Evolutionary conservation across 2,329 filamentous ascomycete genomes (phyloP), one percentile per base, ranked within the genome.

Genomic region (Ophiosphaerella narmari): DNA sequence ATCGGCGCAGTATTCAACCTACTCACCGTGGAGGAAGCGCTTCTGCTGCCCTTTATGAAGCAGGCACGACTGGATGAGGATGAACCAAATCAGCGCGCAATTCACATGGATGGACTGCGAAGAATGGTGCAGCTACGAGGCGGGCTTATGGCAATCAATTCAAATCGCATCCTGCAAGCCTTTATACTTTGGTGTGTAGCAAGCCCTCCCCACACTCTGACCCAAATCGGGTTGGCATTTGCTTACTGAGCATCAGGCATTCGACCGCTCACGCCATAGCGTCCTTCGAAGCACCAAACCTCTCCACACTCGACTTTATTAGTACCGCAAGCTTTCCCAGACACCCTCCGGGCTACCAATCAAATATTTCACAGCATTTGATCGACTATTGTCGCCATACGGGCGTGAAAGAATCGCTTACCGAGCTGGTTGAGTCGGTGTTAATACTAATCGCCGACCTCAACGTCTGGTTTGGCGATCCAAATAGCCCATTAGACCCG

Each of bases 181-280:
- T 73, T 74, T 65, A 73, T 74, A 63, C 67, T 74, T 56, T 74
- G 71, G 71, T 74, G 60, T 37, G 70, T 71, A 52, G 42, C 45
- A 45, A 39, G 36, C 31, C 33, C 31, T 51, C 48, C 50, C 40
- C 36, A 49, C 39, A 33, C 33, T 18, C 49, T 40, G 39, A 32
- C 60, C 61, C 45, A 52, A 61, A 62, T 26, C 38, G 59, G 62
- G 46, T 58, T 69, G 62, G 60, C 59, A 67, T 52, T 36, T 63
- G 68, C 70, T 73, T 66, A 73, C 68, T 70, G 65, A 71, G 65
- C 63, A 66, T 63, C 62, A 74, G 71, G 71, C 70, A 73, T 65
- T 66, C 67, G 43, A 73, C 71, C 18, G 69, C 67, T 41, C 69
- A 72, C 57, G 70, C 71, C 45, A 68, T 74, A 44, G 66, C 66